These are phyloP conservation scores for Multifurca ochricompacta DNA, from an alignment of 768 basidiomycete species.

Conservation along the genomic window DNA sequence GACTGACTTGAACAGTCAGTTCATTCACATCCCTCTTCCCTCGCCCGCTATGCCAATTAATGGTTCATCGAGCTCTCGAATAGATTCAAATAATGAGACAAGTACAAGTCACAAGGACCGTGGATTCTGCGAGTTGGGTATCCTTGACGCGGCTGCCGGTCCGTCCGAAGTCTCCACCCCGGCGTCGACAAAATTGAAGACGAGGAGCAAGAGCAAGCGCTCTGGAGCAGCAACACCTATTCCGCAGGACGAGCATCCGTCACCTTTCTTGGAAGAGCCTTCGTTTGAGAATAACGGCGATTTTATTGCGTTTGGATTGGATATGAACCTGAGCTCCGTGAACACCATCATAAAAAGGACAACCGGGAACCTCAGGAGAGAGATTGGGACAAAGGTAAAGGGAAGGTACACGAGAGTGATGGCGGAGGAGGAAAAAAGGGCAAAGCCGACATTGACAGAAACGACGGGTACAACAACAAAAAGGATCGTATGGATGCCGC, in stretches of 20 bases:
- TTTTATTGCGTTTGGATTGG: constrained; percentile 11
- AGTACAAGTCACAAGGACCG: neutral
- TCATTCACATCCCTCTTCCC: neutral
- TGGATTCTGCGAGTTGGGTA: neutral
- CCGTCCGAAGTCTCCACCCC: neutral
- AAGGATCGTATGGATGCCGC: constrained; percentile 45
- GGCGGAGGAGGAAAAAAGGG: constrained; percentile 36
- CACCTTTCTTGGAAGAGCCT: neutral
- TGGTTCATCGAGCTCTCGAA: neutral
- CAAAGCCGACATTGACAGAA: constrained; percentile 39
- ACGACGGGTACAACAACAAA: constrained; percentile 46
- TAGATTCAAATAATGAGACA: neutral
- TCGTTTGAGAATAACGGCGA: constrained; percentile 14
- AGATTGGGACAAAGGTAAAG: constrained; percentile 16
- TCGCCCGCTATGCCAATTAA: neutral
- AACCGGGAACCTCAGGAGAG: constrained; percentile 7
- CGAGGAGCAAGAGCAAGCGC: neutral
- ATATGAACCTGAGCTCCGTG: constrained; percentile 19
- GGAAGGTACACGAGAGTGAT: constrained; percentile 21
- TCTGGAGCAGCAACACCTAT: constrained; percentile 6
- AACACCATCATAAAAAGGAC: constrained; percentile 13
- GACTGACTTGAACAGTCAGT: neutral
- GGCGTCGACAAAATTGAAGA: neutral
- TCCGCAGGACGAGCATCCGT: neutral
- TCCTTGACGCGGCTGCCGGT: neutral